Evolutionary conservation across 179 eudicot species (phyloP).

Genomic region (Carnegiea gigantea): DNA sequence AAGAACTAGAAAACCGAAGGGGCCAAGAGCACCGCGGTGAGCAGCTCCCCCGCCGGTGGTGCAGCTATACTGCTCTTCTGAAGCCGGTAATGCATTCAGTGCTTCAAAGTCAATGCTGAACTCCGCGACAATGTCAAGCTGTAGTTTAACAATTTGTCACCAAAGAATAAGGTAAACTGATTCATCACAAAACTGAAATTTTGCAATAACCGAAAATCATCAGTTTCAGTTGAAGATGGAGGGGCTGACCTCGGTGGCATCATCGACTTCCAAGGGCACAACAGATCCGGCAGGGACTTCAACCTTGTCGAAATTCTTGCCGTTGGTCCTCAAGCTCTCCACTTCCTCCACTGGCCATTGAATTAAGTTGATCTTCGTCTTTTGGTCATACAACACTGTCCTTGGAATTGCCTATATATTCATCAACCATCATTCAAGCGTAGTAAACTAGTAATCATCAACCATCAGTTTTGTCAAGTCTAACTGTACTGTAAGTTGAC

Average conservation of each 20-base stretch:
- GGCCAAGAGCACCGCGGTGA: slow-evolving; percentile 73
- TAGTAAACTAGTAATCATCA: too few species aligned
- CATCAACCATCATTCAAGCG: background rate
- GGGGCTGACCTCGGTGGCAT: slow-evolving; percentile 45
- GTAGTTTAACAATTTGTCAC: background rate
- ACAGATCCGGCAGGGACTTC: slow-evolving; percentile 50
- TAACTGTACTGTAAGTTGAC: background rate
- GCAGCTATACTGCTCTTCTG: slow-evolving; percentile 42
- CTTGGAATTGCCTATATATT: slow-evolving; percentile 53
- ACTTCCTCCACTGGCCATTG: slow-evolving; percentile 88
- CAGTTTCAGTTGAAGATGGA: background rate
- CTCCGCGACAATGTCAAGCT: slow-evolving; percentile 77
- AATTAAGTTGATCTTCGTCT: slow-evolving; percentile 58
- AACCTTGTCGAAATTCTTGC: slow-evolving; percentile 37
- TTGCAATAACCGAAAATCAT: background rate
- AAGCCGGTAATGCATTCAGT: slow-evolving; percentile 32
- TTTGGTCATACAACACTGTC: slow-evolving; percentile 54
- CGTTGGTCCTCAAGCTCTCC: slow-evolving; percentile 45
- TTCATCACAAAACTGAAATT: background rate
- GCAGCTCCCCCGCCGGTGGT: slow-evolving; percentile 47
- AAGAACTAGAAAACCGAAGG: slow-evolving; percentile 67
- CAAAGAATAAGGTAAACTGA: too few species aligned
- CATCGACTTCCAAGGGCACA: slow-evolving; percentile 49
- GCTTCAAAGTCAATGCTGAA: slow-evolving; percentile 52
- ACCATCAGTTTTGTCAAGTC: background rate